Evolutionary conservation across 2,329 filamentous ascomycete species (phyloP).

Genomic region (Epichloe hybrida): DNA sequence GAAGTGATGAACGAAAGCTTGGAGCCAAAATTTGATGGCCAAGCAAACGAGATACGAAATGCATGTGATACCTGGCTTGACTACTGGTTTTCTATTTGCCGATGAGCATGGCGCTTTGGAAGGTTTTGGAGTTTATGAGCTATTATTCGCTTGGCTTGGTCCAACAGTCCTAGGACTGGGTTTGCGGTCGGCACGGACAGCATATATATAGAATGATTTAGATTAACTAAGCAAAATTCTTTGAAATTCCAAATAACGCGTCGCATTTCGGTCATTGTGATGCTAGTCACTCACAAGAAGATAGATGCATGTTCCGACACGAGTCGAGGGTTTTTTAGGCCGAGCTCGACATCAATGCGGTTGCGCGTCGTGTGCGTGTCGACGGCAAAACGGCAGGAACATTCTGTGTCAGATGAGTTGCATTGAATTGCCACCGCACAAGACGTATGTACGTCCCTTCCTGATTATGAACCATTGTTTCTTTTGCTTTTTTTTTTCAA

Average conservation of each 20-base stretch:
- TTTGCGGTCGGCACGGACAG: not conserved
- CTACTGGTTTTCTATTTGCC: not conserved
- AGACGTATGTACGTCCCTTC: no score
- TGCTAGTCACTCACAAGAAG: not conserved
- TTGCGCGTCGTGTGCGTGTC: no score
- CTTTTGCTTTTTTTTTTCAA: not conserved
- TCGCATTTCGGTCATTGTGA: not conserved
- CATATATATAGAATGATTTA: conserved; percentile 8
- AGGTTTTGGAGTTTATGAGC: conserved; percentile 6
- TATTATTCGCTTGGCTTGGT: not conserved
- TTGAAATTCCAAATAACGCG: not conserved
- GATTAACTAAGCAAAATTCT: not conserved
- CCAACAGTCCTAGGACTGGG: not conserved
- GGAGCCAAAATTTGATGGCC: conserved; percentile 4
- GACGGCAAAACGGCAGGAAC: no score
- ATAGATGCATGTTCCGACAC: not conserved
- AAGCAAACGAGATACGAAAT: conserved; percentile 5
- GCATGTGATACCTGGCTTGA: conserved; percentile 3
- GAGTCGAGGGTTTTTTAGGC: no score
- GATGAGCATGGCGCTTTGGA: conserved; percentile 12
- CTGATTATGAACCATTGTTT: not conserved
- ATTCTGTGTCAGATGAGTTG: no score
- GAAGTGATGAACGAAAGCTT: not conserved
- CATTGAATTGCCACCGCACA: no score
- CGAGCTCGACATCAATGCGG: no score